Base-by-base conservation (phyloP, 2,329 filamentous ascomycete species). In the Lecanoromycetidae sp. region DNA sequence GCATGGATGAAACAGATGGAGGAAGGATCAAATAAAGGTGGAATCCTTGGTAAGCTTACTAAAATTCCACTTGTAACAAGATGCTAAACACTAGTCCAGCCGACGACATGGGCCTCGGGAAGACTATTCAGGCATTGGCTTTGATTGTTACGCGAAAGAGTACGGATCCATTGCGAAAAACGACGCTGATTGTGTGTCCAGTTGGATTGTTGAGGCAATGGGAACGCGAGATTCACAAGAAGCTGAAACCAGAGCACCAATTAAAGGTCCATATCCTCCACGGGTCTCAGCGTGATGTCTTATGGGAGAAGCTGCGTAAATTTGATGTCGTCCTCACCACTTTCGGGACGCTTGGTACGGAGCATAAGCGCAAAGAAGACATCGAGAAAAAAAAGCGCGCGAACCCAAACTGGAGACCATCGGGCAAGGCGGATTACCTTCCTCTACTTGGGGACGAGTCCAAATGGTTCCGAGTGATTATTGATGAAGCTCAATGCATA, bases 21-120 rank as follows among this genome's bases (percentile, higher is more conserved):
- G 61, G 71, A 76, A 48, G 79, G 84, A 7, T 71, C 68, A 2
- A 78, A 80, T 44, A 87, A 83, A 57, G 84, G 84, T 15, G 82
- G 84, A 19, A 86, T 90, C 46, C 27, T 52, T 29, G 42, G 46
- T 48, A 38, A 29, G 39, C 23, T 19, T 8, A 12, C 13, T 23
- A 5, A 3, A 30, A 26, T 15, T 7, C 25, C 29, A 5, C 19
- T 19, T 20, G 19, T 27, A 33, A 27, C 19, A 15, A 27, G 19
- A 8, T 13, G 34, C 42, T 44, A 27, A 44, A 29, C 9, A 17
- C 12, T 26, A n/a, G 15, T 27, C 68, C 88, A 20, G 82, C 80
- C 1, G 83, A 87, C 57, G 83, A 87, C 53, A 91, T 90, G 85
- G 85, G 85, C 6, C 68, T 90, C 9, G 85, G 85, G 6, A 90